Base-by-base conservation (phyloP, 2,329 filamentous ascomycete genomes). In the Cordyceps tenuipes region DNA sequence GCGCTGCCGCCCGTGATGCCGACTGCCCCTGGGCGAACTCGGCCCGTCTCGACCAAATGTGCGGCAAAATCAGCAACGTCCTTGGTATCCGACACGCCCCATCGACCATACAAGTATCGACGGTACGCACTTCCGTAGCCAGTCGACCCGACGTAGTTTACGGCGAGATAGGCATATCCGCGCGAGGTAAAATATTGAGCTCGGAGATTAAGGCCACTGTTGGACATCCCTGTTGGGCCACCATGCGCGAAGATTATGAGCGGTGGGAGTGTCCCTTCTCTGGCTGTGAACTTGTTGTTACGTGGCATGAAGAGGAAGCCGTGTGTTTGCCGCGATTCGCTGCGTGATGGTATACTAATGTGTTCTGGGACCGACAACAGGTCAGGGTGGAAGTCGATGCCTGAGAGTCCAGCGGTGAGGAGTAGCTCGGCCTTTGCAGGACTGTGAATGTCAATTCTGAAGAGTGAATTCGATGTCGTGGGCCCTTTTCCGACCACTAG, bases 151-250 rank as follows among this genome's bases (percentile, higher is more conserved):
- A 73, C 75, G 64, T 82, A 81, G 66, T 83, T 83, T 39, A 83
- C 69, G 3, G 72, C 70, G 13, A 79, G 73, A 53, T 76, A 76
- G 1, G 79, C 80, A 59, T 78, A 84, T 4, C 81, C 81, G 13
- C 82, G 72, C 4, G 79, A 78, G 0, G 80, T 82, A 64, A 77
- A 82, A 65, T 79, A 82, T 64, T 84, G 81, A 3, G 71, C 73
- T 21, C 70, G 67, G 7, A 81, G 67, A 13, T 71, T 68, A 0
- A 84, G 70, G 0, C 78, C 78, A 0, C 76, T 73, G 0, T 74
- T 70, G 0, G 69, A 70, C 57, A 76, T 73, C 1, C 69, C 68
- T 0, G 77, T 83, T n/a, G 75, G 81, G 0, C 80, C 82, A 5
- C 81, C 81, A 41, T 84, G 81, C 0, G 76, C 72, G 3, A 69